Evolutionary conservation across 164 flowering plant species (phyloP).

Genomic region (Warburgia ugandensis): DNA sequence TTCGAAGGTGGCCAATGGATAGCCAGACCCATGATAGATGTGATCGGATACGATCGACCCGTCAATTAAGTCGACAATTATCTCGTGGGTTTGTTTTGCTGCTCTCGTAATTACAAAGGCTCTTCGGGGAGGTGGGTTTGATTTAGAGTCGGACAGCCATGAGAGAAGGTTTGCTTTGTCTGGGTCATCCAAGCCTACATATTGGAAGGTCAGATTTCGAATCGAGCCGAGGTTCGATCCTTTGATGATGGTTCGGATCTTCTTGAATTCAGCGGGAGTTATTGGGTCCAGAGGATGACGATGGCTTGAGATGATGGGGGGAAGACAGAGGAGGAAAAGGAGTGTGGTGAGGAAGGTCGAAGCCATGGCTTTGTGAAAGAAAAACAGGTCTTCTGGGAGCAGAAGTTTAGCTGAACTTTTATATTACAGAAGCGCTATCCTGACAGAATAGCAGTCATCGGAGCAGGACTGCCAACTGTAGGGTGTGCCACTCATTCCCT

Average conservation of each 20-base stretch:
- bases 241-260: conserved; percentile 19
- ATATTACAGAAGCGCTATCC: too few relatives aligned
- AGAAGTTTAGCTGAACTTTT: too few relatives aligned
- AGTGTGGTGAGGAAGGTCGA: not conserved
- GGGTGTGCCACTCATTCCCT: not conserved
- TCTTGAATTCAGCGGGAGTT: conserved; percentile 22
- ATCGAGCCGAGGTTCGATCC: conserved; percentile 4
- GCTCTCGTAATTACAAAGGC: conserved; percentile 34
- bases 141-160: conserved; percentile 18
- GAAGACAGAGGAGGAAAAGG: conserved; percentile 2
- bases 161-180: conserved; percentile 22
- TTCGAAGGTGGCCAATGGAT: conserved; percentile 31
- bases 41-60: conserved; percentile 19
- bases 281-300: conserved; percentile 37
- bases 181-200: conserved; percentile 35
- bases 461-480: not conserved
- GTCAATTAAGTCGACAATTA: conserved; percentile 32
- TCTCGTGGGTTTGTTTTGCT: conserved; percentile 24
- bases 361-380: not conserved
- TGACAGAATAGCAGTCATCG: too few relatives aligned
- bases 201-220: conserved; percentile 27
- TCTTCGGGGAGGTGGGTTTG: conserved; percentile 29
- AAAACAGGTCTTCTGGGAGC: not conserved
- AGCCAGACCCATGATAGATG: conserved; percentile 31
- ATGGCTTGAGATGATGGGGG: not conserved